A percentile compares a stretch with the other conserved stretches of the same genome.
Conservation (phyloP, 2,329 filamentous ascomycete genomes). For the Ascochyta fabae region DNA sequence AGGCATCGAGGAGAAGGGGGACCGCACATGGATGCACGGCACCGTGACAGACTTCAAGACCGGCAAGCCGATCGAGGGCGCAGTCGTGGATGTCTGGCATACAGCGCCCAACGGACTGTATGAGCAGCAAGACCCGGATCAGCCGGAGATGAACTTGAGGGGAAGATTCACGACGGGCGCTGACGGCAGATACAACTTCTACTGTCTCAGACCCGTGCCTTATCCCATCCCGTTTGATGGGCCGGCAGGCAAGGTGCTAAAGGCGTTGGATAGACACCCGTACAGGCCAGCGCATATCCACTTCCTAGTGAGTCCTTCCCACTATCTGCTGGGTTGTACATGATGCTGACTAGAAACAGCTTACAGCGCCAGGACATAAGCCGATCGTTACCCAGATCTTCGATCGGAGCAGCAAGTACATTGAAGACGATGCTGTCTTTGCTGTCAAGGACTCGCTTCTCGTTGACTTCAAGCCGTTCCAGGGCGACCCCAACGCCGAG, state of each 20-base stretch:
- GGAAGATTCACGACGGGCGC: constrained; percentile 73
- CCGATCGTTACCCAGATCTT: constrained; percentile 81
- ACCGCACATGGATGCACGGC: constrained; percentile 71
- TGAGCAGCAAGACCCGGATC: constrained; percentile 75
- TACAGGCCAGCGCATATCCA: constrained; percentile 70
- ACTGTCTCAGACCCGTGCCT: constrained; percentile 52
- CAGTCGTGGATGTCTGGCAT: constrained; percentile 79
- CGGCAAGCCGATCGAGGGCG: constrained; percentile 68
- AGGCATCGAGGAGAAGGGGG: constrained; percentile 53
- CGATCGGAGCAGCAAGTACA: constrained; percentile 68
- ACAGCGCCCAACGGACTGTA: constrained; percentile 72
- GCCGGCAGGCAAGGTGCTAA: constrained; percentile 64
- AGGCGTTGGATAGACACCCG: constrained; percentile 66
- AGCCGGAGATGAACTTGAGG: constrained; percentile 75
- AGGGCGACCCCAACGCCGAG: constrained; percentile 59
- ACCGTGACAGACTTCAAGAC: constrained; percentile 64
- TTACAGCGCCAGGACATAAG: constrained; percentile 66
- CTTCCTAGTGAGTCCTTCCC: constrained; percentile 56
- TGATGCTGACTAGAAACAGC: constrained; percentile 39
- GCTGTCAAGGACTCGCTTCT: constrained; percentile 65
- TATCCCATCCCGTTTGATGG: constrained; percentile 65
- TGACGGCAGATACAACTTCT: constrained; percentile 65
- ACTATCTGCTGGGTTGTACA: neutral
- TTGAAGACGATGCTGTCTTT: constrained; percentile 65
- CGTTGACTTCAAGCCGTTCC: constrained; percentile 62